Base-by-base conservation (phyloP, 2,329 filamentous ascomycete species). In the Neonectria magnoliae region DNA sequence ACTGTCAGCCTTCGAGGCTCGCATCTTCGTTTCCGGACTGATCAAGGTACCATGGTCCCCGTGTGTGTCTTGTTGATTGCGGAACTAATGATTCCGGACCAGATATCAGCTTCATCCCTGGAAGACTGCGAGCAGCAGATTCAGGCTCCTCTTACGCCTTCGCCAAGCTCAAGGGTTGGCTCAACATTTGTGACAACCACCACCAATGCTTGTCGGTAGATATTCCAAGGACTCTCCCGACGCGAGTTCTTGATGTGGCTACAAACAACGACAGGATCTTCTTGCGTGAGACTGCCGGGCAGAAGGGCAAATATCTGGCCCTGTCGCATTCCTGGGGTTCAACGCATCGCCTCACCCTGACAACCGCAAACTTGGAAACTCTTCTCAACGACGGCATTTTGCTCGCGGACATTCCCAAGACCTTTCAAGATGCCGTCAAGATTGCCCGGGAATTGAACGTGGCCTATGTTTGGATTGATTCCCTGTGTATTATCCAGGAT, bases 391-490 rank as follows among this genome's bases (percentile, higher is more conserved):
- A 57, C 5, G 31, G 5, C 20, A 57, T 57, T 18, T n/a, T 25
- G 5, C 6, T 36, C 1, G 3, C n/a, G 11, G 18, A 27, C 20
- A 11, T 57, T 16, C 54, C 54, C 7, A 57, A 57, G 18, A 57
- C 54, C 1, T 57, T 57, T 16, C 27, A 36, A 20, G 29, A 57
- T 25, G 54, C 54, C 2, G 44, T 57, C 2, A 2, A 22, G 7
- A 42, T 57, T 2, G 42, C 42, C 13, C 42, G 29, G 14, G 22
- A 29, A 14, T 31, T 57, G 13, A 13, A 11, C 20, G 2, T 66
- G 6, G 29, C 41, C 6, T 71, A 69, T 31, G 45, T 71, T 5
- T 71, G 69, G 68, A 66, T 71, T 25, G 69, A 71, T 31, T 65
- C 64, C 5, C 22, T 71, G 1, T 71, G 69, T n/a, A 71, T 71